Evolutionary conservation across 164 flowering plant genomes (phyloP).

Genomic region (Houttuynia cordata): DNA sequence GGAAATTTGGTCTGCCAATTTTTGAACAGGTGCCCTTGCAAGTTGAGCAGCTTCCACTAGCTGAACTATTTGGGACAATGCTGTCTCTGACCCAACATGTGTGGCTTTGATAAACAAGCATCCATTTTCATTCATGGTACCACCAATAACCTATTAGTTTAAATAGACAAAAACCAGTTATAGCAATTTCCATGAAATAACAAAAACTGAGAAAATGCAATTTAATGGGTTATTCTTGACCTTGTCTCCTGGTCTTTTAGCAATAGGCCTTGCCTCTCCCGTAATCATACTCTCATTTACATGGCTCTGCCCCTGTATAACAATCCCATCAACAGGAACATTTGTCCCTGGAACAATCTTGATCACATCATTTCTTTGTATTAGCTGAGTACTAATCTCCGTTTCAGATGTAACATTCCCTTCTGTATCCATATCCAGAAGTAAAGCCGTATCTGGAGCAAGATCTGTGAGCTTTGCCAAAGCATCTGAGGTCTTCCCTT

Average conservation of each 20-base stretch:
- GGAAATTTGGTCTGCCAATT: constrained; percentile 79
- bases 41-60: constrained; percentile 96
- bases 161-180: neutral
- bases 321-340: constrained; percentile 86
- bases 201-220: too few species aligned
- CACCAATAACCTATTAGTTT: constrained; percentile 58
- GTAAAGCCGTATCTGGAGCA: constrained; percentile 67
- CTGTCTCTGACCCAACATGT: constrained; percentile 91
- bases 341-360: constrained; percentile 83
- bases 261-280: constrained; percentile 73
- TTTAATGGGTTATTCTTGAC: too few species aligned
- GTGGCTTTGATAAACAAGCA: constrained; percentile 69
- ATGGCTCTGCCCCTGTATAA: constrained; percentile 74
- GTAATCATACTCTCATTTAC: constrained; percentile 97
- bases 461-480: constrained; percentile 76
- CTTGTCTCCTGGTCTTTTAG: constrained; percentile 69
- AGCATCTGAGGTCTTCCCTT: constrained; percentile 95
- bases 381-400: constrained; percentile 70
- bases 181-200: neutral
- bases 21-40: constrained; percentile 85
- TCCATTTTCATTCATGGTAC: constrained; percentile 89
- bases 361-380: constrained; percentile 73
- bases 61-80: constrained; percentile 86
- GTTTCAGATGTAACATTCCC: constrained; percentile 60
- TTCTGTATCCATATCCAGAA: constrained; percentile 36